Conservation (phyloP, 768 basidiomycete species). For the Leccinellum albellum region DNA sequence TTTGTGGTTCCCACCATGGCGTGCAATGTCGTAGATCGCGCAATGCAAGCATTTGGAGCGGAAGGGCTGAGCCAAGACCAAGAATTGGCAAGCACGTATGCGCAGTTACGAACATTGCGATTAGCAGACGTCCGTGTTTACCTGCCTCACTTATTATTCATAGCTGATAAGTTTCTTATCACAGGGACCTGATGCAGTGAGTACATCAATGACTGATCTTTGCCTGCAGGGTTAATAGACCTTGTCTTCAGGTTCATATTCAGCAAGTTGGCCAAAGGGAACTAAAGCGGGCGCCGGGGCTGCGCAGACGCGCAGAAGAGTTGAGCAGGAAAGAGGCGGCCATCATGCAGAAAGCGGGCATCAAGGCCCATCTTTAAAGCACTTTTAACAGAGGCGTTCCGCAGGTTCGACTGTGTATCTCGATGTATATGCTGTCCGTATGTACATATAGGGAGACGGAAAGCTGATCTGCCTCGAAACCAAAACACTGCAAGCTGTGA, state of each 20-base stretch:
- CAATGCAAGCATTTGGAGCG: conserved; percentile 95
- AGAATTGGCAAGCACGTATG: conserved; percentile 73
- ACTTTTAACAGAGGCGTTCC: neutral
- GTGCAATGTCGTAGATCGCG: conserved; percentile 83
- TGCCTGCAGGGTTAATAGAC: neutral
- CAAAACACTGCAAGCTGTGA: too few species aligned
- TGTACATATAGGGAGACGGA: neutral
- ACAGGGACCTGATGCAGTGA: conserved; percentile 76
- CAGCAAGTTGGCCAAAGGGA: conserved; percentile 93
- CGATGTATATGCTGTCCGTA: neutral
- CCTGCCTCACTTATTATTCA: neutral
- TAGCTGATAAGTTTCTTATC: conserved; percentile 6
- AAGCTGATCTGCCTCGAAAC: neutral
- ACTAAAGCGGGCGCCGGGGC: conserved; percentile 66
- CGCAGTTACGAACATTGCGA: conserved; percentile 80
- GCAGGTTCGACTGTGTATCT: neutral
- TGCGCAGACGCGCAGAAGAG: conserved; percentile 53
- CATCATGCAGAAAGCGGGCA: conserved; percentile 54
- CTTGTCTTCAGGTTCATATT: conserved; percentile 71
- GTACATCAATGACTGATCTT: conserved; percentile 18
- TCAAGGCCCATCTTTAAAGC: conserved; percentile 53
- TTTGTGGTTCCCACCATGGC: conserved; percentile 95
- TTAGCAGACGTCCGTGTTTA: conserved; percentile 68
- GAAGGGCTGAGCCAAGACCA: conserved; percentile 93
- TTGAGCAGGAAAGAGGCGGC: conserved; percentile 58